Conservation (phyloP, 129 eudicot species). For the Sambucus nigra region DNA sequence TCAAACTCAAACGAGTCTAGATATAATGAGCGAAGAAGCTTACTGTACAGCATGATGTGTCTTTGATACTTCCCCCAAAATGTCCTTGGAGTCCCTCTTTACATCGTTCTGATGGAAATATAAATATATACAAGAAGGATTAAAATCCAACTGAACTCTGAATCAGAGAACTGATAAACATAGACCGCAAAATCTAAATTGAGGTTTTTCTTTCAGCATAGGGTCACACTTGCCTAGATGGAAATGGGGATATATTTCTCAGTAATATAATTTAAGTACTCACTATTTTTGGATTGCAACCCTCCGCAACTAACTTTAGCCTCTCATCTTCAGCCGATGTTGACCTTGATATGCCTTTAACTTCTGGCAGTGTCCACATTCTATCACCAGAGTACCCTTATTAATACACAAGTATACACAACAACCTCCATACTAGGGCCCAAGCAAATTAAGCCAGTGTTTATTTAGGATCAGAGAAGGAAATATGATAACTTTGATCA, state of each 20-base stretch:
- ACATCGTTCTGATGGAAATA: constrained; percentile 28
- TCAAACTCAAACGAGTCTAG: neutral
- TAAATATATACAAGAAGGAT: neutral
- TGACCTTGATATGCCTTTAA: constrained; percentile 42
- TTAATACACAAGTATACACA: constrained; percentile 3
- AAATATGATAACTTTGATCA: neutral
- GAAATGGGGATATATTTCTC: neutral
- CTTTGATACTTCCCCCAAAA: constrained; percentile 53
- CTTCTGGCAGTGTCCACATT: constrained; percentile 79
- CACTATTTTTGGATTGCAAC: constrained; percentile 45
- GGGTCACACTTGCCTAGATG: neutral
- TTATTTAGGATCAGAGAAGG: neutral
- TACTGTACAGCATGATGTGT: constrained; percentile 60
- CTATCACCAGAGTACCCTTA: constrained; percentile 28
- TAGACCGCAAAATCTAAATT: neutral
- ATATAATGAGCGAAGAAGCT: constrained; percentile 13
- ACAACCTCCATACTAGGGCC: neutral
- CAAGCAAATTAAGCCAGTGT: neutral
- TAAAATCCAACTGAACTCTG: neutral
- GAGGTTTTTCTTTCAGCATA: neutral
- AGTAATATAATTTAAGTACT: constrained; percentile 20
- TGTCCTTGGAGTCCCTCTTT: constrained; percentile 35
- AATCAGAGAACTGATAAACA: neutral
- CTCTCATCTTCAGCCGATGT: constrained; percentile 37
- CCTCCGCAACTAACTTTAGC: constrained; percentile 56